These are phyloP conservation scores for Coemansia sp. DNA, from an alignment of 192 early-diverging fungal genomes.

Conservation along the genomic window DNA sequence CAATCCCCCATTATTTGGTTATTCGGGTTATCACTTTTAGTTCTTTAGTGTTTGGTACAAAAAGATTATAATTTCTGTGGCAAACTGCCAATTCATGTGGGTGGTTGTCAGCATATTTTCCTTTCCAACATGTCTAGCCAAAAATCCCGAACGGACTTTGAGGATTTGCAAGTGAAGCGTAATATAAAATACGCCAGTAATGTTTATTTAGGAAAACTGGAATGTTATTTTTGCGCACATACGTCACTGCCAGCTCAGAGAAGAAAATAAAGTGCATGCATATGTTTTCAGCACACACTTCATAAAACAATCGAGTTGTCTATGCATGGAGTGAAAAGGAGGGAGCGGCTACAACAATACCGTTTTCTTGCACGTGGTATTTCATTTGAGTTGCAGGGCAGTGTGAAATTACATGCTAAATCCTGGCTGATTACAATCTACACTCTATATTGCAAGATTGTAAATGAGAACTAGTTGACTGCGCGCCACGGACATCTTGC, in stretches of 20 bases:
- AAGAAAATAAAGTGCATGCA: slow-evolving; percentile 5
- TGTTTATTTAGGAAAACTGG: neutral
- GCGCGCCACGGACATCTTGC: slow-evolving; percentile 5
- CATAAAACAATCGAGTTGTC: neutral
- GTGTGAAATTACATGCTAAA: no score
- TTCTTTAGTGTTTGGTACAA: neutral
- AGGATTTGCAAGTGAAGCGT: neutral
- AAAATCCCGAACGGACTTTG: neutral
- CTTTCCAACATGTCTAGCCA: neutral
- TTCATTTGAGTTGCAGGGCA: slow-evolving; percentile 7
- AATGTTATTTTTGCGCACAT: neutral
- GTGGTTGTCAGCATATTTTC: neutral
- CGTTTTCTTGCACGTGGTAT: slow-evolving; percentile 6
- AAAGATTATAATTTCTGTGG: neutral
- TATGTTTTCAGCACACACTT: neutral
- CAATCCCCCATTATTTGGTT: neutral
- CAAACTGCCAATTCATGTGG: neutral
- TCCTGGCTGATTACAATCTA: no score
- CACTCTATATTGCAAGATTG: neutral
- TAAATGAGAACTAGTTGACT: neutral
- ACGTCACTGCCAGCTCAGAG: slow-evolving; percentile 2
- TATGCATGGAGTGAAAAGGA: neutral
- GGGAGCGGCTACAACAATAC: neutral
- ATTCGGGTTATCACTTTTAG: neutral
- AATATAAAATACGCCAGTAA: neutral